Evolutionary conservation across 2,329 filamentous ascomycete species (phyloP).

Genomic region (Neofusicoccum sp.): DNA sequence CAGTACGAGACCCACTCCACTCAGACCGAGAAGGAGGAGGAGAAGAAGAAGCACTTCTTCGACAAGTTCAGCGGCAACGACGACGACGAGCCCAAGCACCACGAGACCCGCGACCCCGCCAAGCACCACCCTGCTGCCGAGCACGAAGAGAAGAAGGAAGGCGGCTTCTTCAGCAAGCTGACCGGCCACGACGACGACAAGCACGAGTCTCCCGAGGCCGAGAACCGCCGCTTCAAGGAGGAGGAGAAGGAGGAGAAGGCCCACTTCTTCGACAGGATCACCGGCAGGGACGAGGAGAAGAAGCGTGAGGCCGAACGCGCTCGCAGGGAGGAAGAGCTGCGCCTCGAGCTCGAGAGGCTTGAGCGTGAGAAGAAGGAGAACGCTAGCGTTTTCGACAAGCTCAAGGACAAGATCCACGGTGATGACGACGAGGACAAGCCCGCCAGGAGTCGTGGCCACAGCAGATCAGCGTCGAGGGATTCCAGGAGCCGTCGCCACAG

Average conservation of each 20-base stretch:
- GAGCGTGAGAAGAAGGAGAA: slow-evolving; percentile 15
- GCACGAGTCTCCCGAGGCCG: slow-evolving; percentile 18
- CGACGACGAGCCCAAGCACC: not conserved
- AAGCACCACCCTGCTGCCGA: slow-evolving; percentile 20
- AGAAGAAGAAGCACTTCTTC: slow-evolving; percentile 9
- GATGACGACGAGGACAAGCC: slow-evolving; percentile 5
- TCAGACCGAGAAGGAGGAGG: slow-evolving; percentile 12
- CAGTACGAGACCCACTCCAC: slow-evolving; percentile 6
- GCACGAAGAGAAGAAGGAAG: slow-evolving; percentile 14
- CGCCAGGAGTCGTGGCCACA: not conserved
- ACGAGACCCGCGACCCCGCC: slow-evolving; percentile 16
- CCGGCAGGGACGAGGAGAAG: slow-evolving; percentile 19
- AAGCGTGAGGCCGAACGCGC: slow-evolving; percentile 12
- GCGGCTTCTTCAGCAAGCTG: slow-evolving; percentile 18
- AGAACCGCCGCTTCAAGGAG: slow-evolving; percentile 17
- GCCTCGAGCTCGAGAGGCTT: slow-evolving; percentile 10
- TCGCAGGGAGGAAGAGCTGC: slow-evolving; percentile 10
- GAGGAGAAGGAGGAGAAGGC: slow-evolving; percentile 20
- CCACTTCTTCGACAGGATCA: slow-evolving; percentile 19
- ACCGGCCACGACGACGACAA: slow-evolving; percentile 12
- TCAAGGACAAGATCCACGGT: slow-evolving; percentile 1
- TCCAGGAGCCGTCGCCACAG: slow-evolving; percentile 11
- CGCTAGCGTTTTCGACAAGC: slow-evolving; percentile 15
- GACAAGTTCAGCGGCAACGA: slow-evolving; percentile 12
- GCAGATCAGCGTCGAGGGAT: slow-evolving; percentile 11